Conservation (phyloP, 2,329 filamentous ascomycete species). For the Aspergillus neotritici region DNA sequence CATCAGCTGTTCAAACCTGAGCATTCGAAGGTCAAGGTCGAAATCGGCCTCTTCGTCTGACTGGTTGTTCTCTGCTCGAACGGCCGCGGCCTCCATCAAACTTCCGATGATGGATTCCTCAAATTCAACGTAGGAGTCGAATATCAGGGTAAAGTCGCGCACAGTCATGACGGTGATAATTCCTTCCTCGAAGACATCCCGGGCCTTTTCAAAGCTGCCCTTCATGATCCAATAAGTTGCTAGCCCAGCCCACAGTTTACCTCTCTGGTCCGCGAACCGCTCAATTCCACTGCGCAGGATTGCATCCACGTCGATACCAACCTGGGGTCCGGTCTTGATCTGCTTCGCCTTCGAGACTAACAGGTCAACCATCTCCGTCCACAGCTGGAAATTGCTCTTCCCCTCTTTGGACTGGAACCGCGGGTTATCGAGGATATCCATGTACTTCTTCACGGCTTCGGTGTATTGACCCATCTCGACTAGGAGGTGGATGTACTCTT, state of each 20-base stretch:
- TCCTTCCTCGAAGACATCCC: conserved; percentile 92
- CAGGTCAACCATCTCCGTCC: conserved; percentile 95
- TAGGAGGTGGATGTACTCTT: conserved; percentile 90
- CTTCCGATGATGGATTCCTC: conserved; percentile 92
- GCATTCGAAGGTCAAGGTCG: conserved; percentile 92
- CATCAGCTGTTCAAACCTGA: conserved; percentile 97
- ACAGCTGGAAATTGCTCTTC: conserved; percentile 92
- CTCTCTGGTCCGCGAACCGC: conserved; percentile 86
- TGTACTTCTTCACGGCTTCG: conserved; percentile 86
- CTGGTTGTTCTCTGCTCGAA: conserved; percentile 70
- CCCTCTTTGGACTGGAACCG: conserved; percentile 87
- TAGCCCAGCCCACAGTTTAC: conserved; percentile 89
- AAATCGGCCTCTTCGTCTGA: conserved; percentile 81
- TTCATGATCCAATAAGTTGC: conserved; percentile 95
- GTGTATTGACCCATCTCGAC: conserved; percentile 77
- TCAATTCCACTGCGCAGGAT: conserved; percentile 90
- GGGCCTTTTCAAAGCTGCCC: conserved; percentile 84
- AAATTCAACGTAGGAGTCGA: conserved; percentile 93
- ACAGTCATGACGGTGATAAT: conserved; percentile 99
- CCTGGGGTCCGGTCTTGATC: conserved; percentile 72
- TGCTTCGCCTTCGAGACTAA: conserved; percentile 85
- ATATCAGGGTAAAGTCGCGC: conserved; percentile 91
- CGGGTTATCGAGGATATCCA: conserved; percentile 83
- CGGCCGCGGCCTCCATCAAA: conserved; percentile 81
- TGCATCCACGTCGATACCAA: conserved; percentile 80